phyloP scores from a whole-genome alignment of 2,329 filamentous ascomycete genomes.

The Aspergillus flavus region DNA sequence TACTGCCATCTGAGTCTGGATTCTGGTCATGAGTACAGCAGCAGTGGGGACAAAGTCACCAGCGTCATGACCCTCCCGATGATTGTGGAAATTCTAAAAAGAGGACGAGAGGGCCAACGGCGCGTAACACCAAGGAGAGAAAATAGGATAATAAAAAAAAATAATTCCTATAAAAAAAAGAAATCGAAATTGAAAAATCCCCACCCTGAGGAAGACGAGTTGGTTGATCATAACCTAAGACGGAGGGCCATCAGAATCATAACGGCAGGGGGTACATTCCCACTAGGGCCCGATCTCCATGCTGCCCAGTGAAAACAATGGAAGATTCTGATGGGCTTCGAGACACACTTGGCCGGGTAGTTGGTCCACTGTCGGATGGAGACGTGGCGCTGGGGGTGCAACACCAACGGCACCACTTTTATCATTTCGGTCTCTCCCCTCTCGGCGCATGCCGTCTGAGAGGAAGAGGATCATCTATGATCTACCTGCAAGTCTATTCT shows the following conservation, averaged over 20 bases:
- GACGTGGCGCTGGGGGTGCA: conserved; percentile 7
- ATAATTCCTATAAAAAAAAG: not conserved
- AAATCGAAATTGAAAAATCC: not conserved
- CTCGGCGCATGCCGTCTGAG: not conserved
- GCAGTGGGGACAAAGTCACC: not conserved
- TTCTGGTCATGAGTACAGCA: not conserved
- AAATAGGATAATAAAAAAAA: not conserved
- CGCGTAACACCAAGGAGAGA: not conserved
- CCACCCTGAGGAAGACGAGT: not conserved
- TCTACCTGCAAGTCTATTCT: not conserved
- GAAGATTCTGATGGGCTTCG: not conserved
- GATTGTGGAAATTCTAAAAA: not conserved
- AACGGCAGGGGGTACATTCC: conserved; percentile 19
- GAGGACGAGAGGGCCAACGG: not conserved
- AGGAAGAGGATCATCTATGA: not conserved
- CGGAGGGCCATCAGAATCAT: not conserved
- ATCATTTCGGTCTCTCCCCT: not conserved
- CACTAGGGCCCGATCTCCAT: conserved; percentile 23
- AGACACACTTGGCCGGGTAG: not conserved
- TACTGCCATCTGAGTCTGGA: not conserved
- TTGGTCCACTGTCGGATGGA: not conserved
- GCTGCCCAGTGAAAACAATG: not conserved
- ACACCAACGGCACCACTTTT: conserved; percentile 4
- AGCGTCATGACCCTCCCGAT: not conserved
- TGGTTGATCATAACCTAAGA: not conserved